Base-by-base conservation (phyloP, 2,329 filamentous ascomycete species). In the Phialophora macrospora region DNA sequence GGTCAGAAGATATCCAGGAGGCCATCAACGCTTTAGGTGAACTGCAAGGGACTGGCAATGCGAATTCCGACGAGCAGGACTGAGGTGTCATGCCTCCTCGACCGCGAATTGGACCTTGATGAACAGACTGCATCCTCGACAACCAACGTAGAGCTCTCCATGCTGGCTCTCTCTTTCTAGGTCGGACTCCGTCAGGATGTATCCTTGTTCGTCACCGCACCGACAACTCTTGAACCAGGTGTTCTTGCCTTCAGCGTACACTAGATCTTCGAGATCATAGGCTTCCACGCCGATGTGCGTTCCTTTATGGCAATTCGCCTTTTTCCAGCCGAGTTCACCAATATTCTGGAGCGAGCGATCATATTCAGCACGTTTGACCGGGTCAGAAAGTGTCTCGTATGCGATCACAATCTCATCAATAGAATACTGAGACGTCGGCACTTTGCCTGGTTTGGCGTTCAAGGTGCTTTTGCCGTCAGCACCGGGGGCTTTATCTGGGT, bases 81-180 rank as follows among this genome's bases (percentile, higher is more conserved):
- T 44, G 20, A 49, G 17, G 38, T 28, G 1, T 28, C 52, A 58
- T 38, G 54, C 34, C 70, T 79, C 81, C 63, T 81, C 81, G 55
- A 84, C 80, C 24, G 81, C 84, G 79, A 88, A 89, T 68, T 84
- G 76, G 52, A 89, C 81, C 74, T 84, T 84, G 66, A 88, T 79
- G 83, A 84, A 88, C 64, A 89, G 78, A 80, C 86, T 88, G 75
- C 87, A 89, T 41, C 87, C 86, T 63, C 80, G 79, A 77, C 87
- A 89, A 2, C 85, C 85, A 20, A 86, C 80, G 54, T 87, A 77
- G 66, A 88, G 78, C 76, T 88, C 87, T 26, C 66, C 84, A 68
- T 81, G 79, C 57, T 79, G 78, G 41, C 77, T 78, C 71, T 85
- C 83, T 66, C 74, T 74, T 66, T 81, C 79, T 32, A 89, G 72